phyloP scores from a whole-genome alignment of 306 rosid genomes.

The Citrullus colocynthis region DNA sequence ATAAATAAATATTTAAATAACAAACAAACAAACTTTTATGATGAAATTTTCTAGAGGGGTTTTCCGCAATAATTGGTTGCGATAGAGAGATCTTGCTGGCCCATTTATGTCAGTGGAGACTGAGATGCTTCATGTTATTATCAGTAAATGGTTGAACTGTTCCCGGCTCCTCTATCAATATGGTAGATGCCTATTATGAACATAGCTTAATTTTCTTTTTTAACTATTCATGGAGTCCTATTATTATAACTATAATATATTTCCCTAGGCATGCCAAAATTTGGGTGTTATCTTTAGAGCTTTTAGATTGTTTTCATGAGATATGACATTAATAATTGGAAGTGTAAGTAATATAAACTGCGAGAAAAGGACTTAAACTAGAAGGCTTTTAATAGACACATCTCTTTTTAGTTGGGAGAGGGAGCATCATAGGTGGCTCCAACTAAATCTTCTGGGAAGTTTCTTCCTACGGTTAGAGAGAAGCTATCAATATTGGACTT shows the following conservation, averaged over 20 bases:
- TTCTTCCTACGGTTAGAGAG: background rate
- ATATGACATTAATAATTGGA: background rate
- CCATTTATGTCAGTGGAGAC: slow-evolving; percentile 4
- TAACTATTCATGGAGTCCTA: background rate
- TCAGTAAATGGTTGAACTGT: slow-evolving; percentile 4
- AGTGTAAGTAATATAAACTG: background rate
- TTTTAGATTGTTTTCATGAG: background rate
- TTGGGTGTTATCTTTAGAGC: background rate
- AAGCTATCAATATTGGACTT: background rate
- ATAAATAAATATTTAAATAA: background rate
- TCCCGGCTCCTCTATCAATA: background rate
- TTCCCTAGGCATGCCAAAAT: background rate
- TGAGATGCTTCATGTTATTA: slow-evolving; percentile 7
- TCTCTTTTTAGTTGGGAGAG: background rate
- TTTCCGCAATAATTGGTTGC: background rate
- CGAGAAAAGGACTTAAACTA: background rate
- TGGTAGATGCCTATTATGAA: background rate
- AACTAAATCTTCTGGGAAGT: background rate
- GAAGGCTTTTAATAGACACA: background rate
- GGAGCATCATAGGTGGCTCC: background rate
- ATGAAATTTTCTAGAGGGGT: background rate
- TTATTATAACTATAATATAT: background rate
- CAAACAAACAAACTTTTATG: background rate
- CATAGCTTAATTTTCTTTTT: background rate
- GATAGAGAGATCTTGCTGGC: background rate